phyloP scores from a whole-genome alignment of 2,329 filamentous ascomycete genomes.

The Phaeosphaeriaceae sp. region DNA sequence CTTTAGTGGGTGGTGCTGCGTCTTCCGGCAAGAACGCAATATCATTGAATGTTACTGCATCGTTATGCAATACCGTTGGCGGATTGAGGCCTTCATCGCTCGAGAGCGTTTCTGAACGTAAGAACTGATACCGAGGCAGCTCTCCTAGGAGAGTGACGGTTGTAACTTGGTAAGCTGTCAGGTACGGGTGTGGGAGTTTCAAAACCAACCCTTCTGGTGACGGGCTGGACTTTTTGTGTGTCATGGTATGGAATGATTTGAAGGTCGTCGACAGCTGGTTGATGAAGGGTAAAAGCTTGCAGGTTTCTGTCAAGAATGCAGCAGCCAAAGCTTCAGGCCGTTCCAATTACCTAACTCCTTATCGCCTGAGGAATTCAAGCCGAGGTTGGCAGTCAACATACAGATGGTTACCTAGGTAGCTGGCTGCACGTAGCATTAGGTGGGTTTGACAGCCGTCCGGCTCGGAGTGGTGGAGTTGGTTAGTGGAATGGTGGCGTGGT shows the following conservation, averaged over 20 bases:
- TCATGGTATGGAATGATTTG: conserved; percentile 21
- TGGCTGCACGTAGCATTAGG: conserved; percentile 34
- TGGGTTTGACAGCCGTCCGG: conserved; percentile 21
- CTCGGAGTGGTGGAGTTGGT: conserved; percentile 1
- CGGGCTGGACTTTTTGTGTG: conserved; percentile 23
- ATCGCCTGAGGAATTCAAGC: conserved; percentile 18
- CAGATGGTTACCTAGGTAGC: conserved; percentile 10
- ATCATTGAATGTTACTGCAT: conserved; percentile 37
- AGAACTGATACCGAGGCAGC: conserved; percentile 31
- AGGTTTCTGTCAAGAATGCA: neutral
- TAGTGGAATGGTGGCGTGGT: too few relatives aligned
- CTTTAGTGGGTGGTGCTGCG: conserved; percentile 31
- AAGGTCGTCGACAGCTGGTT: conserved; percentile 1
- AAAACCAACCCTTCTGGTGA: conserved; percentile 32
- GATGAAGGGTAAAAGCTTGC: neutral
- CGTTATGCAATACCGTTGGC: conserved; percentile 36
- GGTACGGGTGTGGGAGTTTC: conserved; percentile 48
- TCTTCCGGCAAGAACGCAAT: conserved; percentile 32
- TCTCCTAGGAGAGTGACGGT: conserved; percentile 27
- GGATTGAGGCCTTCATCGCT: conserved; percentile 28
- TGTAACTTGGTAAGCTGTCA: conserved; percentile 42
- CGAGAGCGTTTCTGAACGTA: conserved; percentile 22
- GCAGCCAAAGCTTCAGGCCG: conserved; percentile 14
- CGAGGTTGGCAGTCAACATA: conserved; percentile 30
- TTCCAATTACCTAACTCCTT: conserved; percentile 6